These are phyloP conservation scores for Aspergillus alliaceus DNA, from an alignment of 2,329 filamentous ascomycete genomes.

Conservation along the genomic window DNA sequence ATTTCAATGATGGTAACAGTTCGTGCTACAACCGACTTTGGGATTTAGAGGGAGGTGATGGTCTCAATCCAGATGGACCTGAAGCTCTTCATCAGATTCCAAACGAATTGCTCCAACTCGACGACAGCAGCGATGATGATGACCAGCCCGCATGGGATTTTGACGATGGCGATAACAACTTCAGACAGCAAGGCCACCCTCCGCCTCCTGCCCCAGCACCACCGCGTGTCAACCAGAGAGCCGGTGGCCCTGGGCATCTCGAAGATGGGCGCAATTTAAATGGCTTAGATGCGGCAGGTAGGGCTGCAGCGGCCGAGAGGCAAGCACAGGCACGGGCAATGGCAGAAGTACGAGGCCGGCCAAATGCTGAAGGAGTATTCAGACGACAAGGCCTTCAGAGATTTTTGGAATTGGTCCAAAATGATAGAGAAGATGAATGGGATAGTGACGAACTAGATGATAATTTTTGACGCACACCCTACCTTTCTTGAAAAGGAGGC, in stretches of 20 bases:
- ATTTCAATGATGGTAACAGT: conserved; percentile 74
- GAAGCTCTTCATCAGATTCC: conserved; percentile 41
- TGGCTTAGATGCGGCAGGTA: conserved; percentile 33
- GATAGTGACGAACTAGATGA: conserved; percentile 59
- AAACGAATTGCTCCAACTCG: conserved; percentile 39
- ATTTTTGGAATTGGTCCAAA: conserved; percentile 53
- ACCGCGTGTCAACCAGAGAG: conserved; percentile 32
- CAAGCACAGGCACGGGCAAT: conserved; percentile 41
- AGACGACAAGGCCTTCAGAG: conserved; percentile 45
- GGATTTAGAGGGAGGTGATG: conserved; percentile 83
- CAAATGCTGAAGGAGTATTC: conserved; percentile 21
- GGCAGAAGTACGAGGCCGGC: conserved; percentile 34
- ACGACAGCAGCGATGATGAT: conserved; percentile 32
- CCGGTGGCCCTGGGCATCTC: conserved; percentile 26
- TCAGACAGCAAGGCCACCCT: conserved; percentile 28
- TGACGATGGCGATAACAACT: conserved; percentile 27
- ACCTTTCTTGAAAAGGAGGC: background rate
- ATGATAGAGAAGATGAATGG: conserved; percentile 60
- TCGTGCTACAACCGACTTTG: conserved; percentile 83
- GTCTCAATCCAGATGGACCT: conserved; percentile 42
- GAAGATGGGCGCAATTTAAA: conserved; percentile 26
- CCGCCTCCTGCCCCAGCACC: conserved; percentile 44
- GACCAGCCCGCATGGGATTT: conserved; percentile 27
- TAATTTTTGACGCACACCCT: conserved; percentile 22
- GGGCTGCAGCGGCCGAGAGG: conserved; percentile 38